Evolutionary conservation across 495 filamentous ascomycete genomes (phyloP), one percentile per base, ranked within the genome.

Genomic region (Aspergillus nidulans): DNA sequence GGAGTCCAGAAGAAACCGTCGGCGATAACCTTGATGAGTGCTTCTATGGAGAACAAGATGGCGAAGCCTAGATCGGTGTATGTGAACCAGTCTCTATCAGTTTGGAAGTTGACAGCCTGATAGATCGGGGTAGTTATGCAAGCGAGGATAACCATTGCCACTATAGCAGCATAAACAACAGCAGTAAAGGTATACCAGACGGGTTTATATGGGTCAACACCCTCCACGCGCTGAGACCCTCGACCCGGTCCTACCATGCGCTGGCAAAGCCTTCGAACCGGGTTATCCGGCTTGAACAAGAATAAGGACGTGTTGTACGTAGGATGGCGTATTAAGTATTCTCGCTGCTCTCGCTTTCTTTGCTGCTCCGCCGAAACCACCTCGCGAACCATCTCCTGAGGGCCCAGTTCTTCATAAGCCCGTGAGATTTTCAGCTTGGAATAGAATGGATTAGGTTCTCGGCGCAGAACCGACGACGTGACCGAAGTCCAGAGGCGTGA

Each of bases 1-100:
- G 94, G 94, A 0, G 94, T 96, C 84, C 87, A 97, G 69, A 97
- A 92, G 63, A 96, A 89, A 18, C 94, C 94, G 74, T 99, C 94
- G 0, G 94, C 94, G 56, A 99, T 83, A 32, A 97, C 86, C 70
- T 97, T 97, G 75, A 99, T 92, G 19, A 81, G 58, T 0, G 92
- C 91, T 67, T 99, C 94, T 18, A 92, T 59, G 0, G 88, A 86
- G 71, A 99, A 99, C 20, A 97, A 65, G 8, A 85, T 72, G 19
- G 92, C 92, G 68, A 99, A 99, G 20, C 88, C 85, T 62, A 92
- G 76, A 69, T 99, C 94, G 7, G 88, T 86, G 74, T 87, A 96
- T 8, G 90, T 85, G 62, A 97, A 99, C 94, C 94, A 99, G 61
- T 91, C 92, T 63, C 88, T 90, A 55, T 77, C 77, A 13, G 75